Evolutionary conservation across 208 protist species (phyloP).

Genomic region (Trypanosoma rangeli): DNA sequence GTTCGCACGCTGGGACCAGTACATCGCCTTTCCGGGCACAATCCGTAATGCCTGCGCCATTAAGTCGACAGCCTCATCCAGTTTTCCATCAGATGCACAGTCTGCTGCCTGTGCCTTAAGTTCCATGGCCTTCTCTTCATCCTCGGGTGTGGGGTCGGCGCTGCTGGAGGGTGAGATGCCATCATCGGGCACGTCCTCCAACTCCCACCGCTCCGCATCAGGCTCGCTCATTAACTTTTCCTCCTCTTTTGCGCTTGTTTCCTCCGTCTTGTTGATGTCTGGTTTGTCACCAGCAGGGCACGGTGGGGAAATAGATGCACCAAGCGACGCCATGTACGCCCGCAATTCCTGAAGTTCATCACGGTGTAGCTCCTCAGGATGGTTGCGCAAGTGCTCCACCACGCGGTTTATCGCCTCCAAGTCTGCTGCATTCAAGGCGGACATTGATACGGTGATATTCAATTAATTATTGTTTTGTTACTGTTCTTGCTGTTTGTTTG

Average conservation of each 20-base stretch:
- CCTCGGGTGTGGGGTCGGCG: slow-evolving; percentile 46
- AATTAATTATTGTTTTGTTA: not conserved
- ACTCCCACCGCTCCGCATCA: slow-evolving; percentile 55
- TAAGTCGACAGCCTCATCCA: slow-evolving; percentile 48
- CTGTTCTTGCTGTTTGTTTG: not conserved
- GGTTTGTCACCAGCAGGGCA: not conserved
- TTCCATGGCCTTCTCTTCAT: slow-evolving; percentile 52
- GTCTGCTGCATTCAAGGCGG: slow-evolving; percentile 32
- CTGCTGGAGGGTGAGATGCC: slow-evolving; percentile 26
- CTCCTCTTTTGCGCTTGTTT: slow-evolving; percentile 18
- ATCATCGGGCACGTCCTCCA: slow-evolving; percentile 36
- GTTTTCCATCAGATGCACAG: slow-evolving; percentile 44
- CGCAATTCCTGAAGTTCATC: slow-evolving; percentile 39
- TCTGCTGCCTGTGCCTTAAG: slow-evolving; percentile 66
- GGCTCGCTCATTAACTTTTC: slow-evolving; percentile 43
- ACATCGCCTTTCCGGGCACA: slow-evolving; percentile 68
- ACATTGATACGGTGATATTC: slow-evolving; percentile 10
- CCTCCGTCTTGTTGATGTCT: not conserved
- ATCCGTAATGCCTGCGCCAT: slow-evolving; percentile 59
- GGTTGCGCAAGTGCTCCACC: slow-evolving; percentile 28
- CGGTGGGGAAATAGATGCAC: slow-evolving; percentile 37
- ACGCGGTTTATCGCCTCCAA: slow-evolving; percentile 42
- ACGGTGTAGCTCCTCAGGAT: slow-evolving; percentile 46
- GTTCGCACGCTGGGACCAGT: slow-evolving; percentile 66
- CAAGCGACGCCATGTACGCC: slow-evolving; percentile 33